Percentiles rank a stretch among this genome's conserved stretches.
Conservation (phyloP, 768 basidiomycete species). For the Russula virescens region DNA sequence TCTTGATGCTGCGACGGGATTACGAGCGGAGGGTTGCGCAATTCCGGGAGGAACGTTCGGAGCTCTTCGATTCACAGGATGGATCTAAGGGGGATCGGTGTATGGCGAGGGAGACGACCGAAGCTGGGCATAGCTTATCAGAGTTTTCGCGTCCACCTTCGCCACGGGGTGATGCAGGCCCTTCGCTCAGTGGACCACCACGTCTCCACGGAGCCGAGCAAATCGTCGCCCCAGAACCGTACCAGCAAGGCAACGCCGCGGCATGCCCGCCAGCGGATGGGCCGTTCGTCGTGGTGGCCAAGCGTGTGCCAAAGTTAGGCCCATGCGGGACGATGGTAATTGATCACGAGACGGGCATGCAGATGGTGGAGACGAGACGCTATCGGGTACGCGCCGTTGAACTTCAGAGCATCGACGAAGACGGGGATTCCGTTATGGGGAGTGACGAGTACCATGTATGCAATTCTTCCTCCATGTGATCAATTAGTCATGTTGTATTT, state of each 20-base stretch:
- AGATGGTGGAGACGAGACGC: neutral
- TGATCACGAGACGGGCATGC: neutral
- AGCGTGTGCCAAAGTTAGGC: neutral
- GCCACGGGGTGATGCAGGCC: neutral
- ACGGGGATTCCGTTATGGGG: slow-evolving; percentile 2
- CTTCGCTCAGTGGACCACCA: neutral
- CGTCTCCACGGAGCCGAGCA: neutral
- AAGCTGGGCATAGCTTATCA: neutral
- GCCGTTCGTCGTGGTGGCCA: neutral
- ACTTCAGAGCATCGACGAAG: neutral
- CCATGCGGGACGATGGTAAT: slow-evolving; percentile 11
- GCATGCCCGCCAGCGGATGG: neutral
- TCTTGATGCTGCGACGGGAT: neutral
- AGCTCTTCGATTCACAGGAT: neutral
- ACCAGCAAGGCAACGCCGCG: neutral
- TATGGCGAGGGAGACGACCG: neutral
- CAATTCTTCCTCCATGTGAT: neutral
- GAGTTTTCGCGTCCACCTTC: neutral
- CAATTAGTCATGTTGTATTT: neutral
- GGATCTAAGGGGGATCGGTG: neutral
- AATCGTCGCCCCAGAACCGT: neutral
- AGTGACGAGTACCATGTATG: neutral
- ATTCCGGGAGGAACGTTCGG: neutral
- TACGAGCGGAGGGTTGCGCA: neutral
- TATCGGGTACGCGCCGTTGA: slow-evolving; percentile 5